phyloP scores from a whole-genome alignment of 805 yeast genomes.

The Wickerhamomyces subpelliculosus region DNA sequence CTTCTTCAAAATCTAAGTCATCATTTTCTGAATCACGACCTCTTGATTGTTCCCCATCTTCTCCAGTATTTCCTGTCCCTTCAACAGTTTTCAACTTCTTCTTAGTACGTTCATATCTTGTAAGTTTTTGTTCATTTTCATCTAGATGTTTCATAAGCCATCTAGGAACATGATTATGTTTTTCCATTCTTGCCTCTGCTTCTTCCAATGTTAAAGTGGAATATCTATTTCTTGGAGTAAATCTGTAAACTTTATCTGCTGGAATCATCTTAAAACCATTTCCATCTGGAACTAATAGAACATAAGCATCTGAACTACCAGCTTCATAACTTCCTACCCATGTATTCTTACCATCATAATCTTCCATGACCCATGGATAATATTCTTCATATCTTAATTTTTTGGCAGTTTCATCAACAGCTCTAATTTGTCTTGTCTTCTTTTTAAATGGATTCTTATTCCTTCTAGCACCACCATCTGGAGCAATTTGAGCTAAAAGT shows the following conservation, averaged over 20 bases:
- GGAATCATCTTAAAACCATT: slow-evolving; percentile 80
- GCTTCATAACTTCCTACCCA: slow-evolving; percentile 97
- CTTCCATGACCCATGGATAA: slow-evolving; percentile 98
- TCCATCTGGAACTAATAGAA: slow-evolving; percentile 68
- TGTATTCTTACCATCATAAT: slow-evolving; percentile 87
- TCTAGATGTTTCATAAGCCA: slow-evolving; percentile 94
- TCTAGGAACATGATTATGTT: slow-evolving; percentile 69
- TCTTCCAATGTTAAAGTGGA: slow-evolving; percentile 93
- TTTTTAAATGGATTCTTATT: slow-evolving; percentile 55
- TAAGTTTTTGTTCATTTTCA: slow-evolving; percentile 44
- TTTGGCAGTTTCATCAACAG: slow-evolving; percentile 76
- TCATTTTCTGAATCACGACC: slow-evolving; percentile 75
- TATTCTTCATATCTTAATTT: slow-evolving; percentile 90
- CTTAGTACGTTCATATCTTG: slow-evolving; percentile 42
- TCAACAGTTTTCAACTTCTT: slow-evolving; percentile 44
- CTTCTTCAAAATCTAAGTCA: slow-evolving; percentile 92
- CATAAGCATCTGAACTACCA: slow-evolving; percentile 75
- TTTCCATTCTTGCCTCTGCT: slow-evolving; percentile 92
- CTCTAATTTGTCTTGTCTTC: slow-evolving; percentile 78
- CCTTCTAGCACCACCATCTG: slow-evolving; percentile 84
- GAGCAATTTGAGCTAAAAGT: slow-evolving; percentile 67
- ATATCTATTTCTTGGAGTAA: slow-evolving; percentile 88
- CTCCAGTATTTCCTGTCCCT: slow-evolving; percentile 29
- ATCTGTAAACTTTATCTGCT: slow-evolving; percentile 87
- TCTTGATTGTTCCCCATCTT: slow-evolving; percentile 27